Evolutionary conservation across 2,329 filamentous ascomycete genomes (phyloP), one percentile per base, ranked within the genome.

Genomic region (Cladosporium colombiae): DNA sequence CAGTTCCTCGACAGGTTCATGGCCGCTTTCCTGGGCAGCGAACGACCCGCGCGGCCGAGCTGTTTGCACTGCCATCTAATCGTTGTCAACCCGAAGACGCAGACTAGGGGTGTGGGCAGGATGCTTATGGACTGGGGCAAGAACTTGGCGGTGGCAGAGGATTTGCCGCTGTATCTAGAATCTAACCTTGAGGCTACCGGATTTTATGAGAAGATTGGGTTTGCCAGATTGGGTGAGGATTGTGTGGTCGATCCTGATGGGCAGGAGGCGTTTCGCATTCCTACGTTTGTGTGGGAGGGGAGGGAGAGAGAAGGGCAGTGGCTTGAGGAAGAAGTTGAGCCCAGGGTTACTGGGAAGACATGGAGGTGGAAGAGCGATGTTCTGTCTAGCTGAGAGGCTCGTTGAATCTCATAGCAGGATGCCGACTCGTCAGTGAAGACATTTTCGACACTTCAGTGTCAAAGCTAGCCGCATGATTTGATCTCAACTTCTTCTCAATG

Each of bases 41-140:
- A 59, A 25, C 23, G 23, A 2, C 35, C 56, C 8, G 23, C 23
- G 56, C 21, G 56, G 14, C 56, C 56, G 23, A 16, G 11, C 11
- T 59, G 56, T 21, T 31, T 59, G 37, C 56, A 59, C 21, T 46
- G 23, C 1, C 56, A 59, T 23, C n/a, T 59, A 37, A 59, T 59
- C 25, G 35, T n/a, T 7, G 37, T 59, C 37, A 23, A 40, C 40
- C 56, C 56, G 37, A 37, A 27, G n/a, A 37, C 8, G 37, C 56
- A 59, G 6, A 23, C 35, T 1, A 59, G 27, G 11, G 56, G 56
- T n/a, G 56, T 59, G 3, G 56, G 56, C 5, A 46, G 25, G 56
- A 29, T 29, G 7, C 31, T 64, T 13, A n/a, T 64, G n/a, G 35
- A 56, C 25, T 64, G 40, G 40, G 62, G 62, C 23, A 56, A 56